Evolutionary conservation across 1,139 yeast genomes (phyloP).

Genomic region (Saccharomycopsis hybrid): DNA sequence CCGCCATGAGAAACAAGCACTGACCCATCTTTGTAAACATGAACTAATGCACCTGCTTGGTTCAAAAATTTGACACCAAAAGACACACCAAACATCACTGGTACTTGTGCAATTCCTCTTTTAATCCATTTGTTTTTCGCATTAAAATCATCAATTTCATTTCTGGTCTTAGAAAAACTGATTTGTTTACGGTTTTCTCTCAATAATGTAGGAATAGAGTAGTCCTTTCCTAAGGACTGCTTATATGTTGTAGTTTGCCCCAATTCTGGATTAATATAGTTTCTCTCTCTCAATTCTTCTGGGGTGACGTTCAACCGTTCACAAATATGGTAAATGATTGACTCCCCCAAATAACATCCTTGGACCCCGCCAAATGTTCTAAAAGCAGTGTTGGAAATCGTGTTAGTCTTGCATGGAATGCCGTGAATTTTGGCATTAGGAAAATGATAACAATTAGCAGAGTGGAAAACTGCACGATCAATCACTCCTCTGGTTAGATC

Average conservation of each 20-base stretch:
- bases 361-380: conserved; percentile 45
- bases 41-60: conserved; percentile 42
- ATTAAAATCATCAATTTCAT: conserved; percentile 36
- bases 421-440: conserved; percentile 35
- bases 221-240: conserved; percentile 36
- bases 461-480: conserved; percentile 38
- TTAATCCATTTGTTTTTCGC: conserved; percentile 35
- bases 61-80: conserved; percentile 39
- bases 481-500: conserved; percentile 41
- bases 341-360: conserved; percentile 39
- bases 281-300: conserved; percentile 32
- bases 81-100: conserved; percentile 40
- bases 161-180: conserved; percentile 30
- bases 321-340: conserved; percentile 33
- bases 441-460: conserved; percentile 37
- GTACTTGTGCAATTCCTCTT: conserved; percentile 39
- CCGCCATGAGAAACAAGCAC: conserved; percentile 40
- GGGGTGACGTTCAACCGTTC: conserved; percentile 35
- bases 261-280: conserved; percentile 30
- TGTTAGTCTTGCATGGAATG: conserved; percentile 36
- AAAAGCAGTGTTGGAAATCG: conserved; percentile 42
- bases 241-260: conserved; percentile 34
- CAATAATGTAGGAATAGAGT: conserved; percentile 33
- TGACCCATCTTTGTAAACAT: conserved; percentile 41
- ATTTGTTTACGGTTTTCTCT: conserved; percentile 31